Percentiles rank a stretch among this genome's conserved stretches.
These are phyloP conservation scores for Aspergillus carbonarius DNA, from an alignment of 2,329 filamentous ascomycete genomes.

Conservation along the genomic window DNA sequence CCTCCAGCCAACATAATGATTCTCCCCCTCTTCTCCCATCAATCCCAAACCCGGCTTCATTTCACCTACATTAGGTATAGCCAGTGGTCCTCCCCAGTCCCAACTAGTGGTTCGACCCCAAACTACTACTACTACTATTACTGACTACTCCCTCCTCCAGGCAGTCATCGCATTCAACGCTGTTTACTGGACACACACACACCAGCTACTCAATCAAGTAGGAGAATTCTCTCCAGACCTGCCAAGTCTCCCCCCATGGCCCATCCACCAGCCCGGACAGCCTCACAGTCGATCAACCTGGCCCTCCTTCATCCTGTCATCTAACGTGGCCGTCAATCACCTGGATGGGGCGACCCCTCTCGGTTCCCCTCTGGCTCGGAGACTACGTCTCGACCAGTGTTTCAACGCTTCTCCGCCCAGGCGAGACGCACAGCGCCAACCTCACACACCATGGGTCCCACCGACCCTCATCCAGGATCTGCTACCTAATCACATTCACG, in stretches of 20 bases:
- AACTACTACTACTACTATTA: neutral
- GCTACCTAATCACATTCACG: neutral
- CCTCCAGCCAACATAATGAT: too few species aligned
- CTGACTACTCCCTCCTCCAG: neutral
- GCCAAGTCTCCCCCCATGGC: neutral
- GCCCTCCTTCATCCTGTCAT: conserved; percentile 7
- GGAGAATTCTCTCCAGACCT: neutral
- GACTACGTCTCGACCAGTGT: conserved; percentile 23
- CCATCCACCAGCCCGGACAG: neutral
- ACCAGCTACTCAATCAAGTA: neutral
- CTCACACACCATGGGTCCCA: neutral
- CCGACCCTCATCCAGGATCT: neutral
- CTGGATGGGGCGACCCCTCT: neutral
- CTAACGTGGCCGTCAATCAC: neutral
- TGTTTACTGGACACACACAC: too few species aligned
- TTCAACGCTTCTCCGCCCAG: conserved; percentile 15
- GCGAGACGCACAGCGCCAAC: neutral
- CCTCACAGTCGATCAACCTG: neutral
- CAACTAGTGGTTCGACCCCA: neutral
- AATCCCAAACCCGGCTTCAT: conserved; percentile 5
- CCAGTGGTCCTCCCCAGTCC: neutral
- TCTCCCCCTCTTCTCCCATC: neutral
- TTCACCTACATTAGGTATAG: neutral
- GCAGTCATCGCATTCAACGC: neutral
- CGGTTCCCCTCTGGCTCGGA: neutral